Evolutionary conservation across 2,329 filamentous ascomycete species (phyloP).

Genomic region (Tolypocladium amazonense): DNA sequence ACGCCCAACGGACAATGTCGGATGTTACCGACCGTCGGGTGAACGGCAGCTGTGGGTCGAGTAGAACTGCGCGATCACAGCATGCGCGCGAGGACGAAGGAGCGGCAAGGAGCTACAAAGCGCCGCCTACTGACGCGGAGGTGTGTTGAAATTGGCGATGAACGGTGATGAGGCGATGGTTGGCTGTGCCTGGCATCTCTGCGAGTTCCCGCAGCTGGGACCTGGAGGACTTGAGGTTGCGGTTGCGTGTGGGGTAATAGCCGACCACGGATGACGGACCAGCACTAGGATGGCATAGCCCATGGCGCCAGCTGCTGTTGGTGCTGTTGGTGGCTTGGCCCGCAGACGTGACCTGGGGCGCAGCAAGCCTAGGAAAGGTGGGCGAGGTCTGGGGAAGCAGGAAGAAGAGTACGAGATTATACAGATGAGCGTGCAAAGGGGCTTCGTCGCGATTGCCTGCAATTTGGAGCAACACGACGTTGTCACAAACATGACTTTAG

Average conservation of each 20-base stretch:
- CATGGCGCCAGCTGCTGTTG: not conserved
- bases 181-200: not conserved
- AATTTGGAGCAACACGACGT: not conserved
- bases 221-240: not conserved
- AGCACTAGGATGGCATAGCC: not conserved
- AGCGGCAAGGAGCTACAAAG: not conserved
- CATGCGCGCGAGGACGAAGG: not conserved
- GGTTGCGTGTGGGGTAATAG: not conserved
- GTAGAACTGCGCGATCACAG: not conserved
- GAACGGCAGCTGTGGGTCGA: not conserved
- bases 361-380: too few species aligned
- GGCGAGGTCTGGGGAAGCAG: not conserved
- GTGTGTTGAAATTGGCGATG: not conserved
- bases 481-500: not conserved
- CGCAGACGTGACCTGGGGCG: not conserved
- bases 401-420: not conserved
- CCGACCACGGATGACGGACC: not conserved
- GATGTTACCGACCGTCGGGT: not conserved
- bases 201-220: not conserved
- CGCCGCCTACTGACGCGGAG: not conserved
- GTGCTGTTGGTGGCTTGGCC: not conserved
- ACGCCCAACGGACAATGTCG: not conserved
- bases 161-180: not conserved
- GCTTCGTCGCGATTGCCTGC: not conserved
- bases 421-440: not conserved